Percentiles rank a stretch among this genome's conserved stretches.
Evolutionary conservation across 495 filamentous ascomycete species (phyloP).

Genomic region (Penicillium coffeae): DNA sequence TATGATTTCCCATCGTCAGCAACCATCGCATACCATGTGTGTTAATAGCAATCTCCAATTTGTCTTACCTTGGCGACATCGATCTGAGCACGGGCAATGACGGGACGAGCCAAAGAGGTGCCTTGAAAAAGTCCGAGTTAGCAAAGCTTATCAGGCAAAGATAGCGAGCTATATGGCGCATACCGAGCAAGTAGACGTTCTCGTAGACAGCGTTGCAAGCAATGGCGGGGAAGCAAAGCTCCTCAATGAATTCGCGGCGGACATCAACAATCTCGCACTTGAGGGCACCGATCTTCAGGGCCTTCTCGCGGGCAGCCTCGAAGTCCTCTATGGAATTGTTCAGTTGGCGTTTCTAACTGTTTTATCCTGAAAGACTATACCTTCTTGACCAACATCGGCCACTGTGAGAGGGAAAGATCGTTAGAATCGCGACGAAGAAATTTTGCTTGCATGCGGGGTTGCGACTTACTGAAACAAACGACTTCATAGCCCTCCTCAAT

Average conservation of each 20-base stretch:
- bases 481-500: slow-evolving; percentile 68
- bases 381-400: slow-evolving; percentile 63
- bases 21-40: neutral
- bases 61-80: slow-evolving; percentile 53
- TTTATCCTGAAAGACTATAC: slow-evolving; percentile 17
- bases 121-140: slow-evolving; percentile 43
- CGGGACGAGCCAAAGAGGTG: slow-evolving; percentile 79
- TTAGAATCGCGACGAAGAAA: slow-evolving; percentile 27
- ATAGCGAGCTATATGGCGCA: neutral
- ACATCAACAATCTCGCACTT: slow-evolving; percentile 50
- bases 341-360: slow-evolving; percentile 3
- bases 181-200: slow-evolving; percentile 72
- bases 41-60: no score
- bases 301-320: slow-evolving; percentile 56
- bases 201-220: slow-evolving; percentile 84
- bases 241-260: slow-evolving; percentile 72
- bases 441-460: neutral
- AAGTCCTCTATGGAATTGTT: slow-evolving; percentile 51
- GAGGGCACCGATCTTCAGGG: slow-evolving; percentile 52
- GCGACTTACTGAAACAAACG: slow-evolving; percentile 55
- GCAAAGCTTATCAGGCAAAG: neutral
- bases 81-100: slow-evolving; percentile 83
- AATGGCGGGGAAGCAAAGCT: slow-evolving; percentile 84
- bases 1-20: neutral
- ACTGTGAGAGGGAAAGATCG: slow-evolving; percentile 28